Conservation (phyloP, 2,329 filamentous ascomycete genomes). For the Arthrobotrys entomopaga region DNA sequence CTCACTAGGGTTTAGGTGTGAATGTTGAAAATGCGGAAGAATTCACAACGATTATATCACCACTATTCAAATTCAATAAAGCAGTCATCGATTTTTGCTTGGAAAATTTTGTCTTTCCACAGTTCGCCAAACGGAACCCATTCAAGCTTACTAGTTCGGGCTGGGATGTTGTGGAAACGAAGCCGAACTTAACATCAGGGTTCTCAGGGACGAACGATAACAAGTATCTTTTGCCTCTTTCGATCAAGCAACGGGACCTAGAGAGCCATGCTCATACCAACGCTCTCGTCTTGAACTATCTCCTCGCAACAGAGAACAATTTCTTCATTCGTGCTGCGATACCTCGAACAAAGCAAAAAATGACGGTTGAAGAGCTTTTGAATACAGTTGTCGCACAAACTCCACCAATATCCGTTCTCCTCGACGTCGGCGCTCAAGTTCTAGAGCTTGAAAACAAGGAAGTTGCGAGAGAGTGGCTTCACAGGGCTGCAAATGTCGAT, state of each 20-base stretch:
- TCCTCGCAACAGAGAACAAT: constrained; percentile 69
- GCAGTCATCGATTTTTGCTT: constrained; percentile 73
- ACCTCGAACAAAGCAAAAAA: constrained; percentile 28
- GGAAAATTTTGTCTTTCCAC: constrained; percentile 69
- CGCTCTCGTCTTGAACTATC: constrained; percentile 71
- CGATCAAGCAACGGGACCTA: constrained; percentile 69
- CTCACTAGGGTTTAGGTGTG: constrained; percentile 62
- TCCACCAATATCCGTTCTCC: constrained; percentile 68
- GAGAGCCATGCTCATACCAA: constrained; percentile 72
- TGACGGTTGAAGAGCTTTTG: constrained; percentile 64
- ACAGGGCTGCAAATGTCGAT: constrained; percentile 14
- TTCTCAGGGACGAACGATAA: constrained; percentile 78
- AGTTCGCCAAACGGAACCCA: constrained; percentile 72
- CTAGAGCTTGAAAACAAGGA: constrained; percentile 71
- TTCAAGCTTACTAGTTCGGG: constrained; percentile 73
- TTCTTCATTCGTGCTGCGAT: constrained; percentile 43
- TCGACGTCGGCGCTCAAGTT: constrained; percentile 78
- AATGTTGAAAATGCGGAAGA: constrained; percentile 70
- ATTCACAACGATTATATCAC: constrained; percentile 67
- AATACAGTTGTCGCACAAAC: constrained; percentile 62
- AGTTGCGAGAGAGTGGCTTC: constrained; percentile 69
- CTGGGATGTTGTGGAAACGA: constrained; percentile 71
- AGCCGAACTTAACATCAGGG: constrained; percentile 68
- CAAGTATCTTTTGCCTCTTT: constrained; percentile 68
- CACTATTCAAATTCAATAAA: constrained; percentile 67